Evolutionary conservation across 345 rosid genomes (phyloP).

Genomic region (Rhodamnia rubescens): DNA sequence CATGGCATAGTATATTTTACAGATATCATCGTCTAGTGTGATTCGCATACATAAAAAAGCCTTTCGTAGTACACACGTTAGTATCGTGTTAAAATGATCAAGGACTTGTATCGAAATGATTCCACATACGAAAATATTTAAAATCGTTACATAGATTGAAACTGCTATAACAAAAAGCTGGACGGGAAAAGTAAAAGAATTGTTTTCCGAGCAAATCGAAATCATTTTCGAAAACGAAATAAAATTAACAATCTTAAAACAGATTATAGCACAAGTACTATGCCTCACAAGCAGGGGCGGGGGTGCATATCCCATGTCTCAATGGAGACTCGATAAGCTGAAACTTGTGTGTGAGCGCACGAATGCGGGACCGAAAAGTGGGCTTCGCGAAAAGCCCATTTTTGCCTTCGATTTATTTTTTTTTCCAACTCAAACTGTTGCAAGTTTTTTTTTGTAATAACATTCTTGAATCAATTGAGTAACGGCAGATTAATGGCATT

Average conservation of each 20-base stretch:
- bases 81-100: background rate
- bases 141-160: background rate
- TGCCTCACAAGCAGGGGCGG: too few species aligned
- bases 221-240: background rate
- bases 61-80: background rate
- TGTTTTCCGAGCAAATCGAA: background rate
- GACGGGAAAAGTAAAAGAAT: background rate
- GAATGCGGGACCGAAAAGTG: too few species aligned
- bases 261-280: too few species aligned
- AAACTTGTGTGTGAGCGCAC: too few species aligned
- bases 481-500: too few species aligned
- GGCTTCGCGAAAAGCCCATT: too few species aligned
- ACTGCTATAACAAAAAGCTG: background rate
- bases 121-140: background rate
- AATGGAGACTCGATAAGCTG: too few species aligned
- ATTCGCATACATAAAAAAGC: background rate
- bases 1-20: background rate
- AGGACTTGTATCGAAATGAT: background rate
- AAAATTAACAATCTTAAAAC: fast-evolving
- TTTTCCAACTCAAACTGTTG: too few species aligned
- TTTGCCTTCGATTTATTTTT: too few species aligned
- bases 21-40: background rate
- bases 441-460: too few species aligned
- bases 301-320: too few species aligned
- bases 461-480: too few species aligned